These are phyloP conservation scores for Harringtonia lauricola DNA, from an alignment of 2,329 filamentous ascomycete species.

Conservation along the genomic window DNA sequence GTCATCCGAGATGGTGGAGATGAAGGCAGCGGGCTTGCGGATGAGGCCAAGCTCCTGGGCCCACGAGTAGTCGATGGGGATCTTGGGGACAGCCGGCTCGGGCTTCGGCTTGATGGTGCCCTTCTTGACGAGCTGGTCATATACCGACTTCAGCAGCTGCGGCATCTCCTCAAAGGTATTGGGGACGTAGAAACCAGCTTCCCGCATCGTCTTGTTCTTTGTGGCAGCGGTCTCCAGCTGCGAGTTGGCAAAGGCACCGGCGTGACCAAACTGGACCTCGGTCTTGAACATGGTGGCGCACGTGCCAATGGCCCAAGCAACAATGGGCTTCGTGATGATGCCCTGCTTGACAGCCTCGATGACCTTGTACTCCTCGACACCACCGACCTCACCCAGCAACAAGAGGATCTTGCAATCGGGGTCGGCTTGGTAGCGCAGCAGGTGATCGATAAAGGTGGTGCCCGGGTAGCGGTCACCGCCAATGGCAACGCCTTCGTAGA, in stretches of 20 bases:
- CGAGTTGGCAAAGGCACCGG: constrained; percentile 97
- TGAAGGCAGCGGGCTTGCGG: constrained; percentile 98
- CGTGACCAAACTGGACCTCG: constrained; percentile 98
- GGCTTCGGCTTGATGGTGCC: constrained; percentile 76
- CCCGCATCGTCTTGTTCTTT: constrained; percentile 97
- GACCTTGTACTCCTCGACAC: constrained; percentile 99
- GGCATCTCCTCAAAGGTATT: constrained; percentile 97
- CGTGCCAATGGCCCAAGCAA: constrained; percentile 98
- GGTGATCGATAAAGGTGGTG: constrained; percentile 98
- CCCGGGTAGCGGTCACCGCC: constrained; percentile 98
- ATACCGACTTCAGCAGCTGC: constrained; percentile 62
- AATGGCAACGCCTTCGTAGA: constrained; percentile 98
- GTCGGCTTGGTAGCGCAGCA: constrained; percentile 92
- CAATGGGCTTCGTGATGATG: constrained; percentile 93
- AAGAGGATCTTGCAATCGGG: constrained; percentile 96
- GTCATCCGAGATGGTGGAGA: constrained; percentile 98
- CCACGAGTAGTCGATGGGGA: constrained; percentile 99
- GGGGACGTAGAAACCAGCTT: constrained; percentile 89
- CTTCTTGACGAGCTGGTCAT: constrained; percentile 75
- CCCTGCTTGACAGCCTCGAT: constrained; percentile 96
- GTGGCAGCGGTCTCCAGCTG: constrained; percentile 91
- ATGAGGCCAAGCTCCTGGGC: constrained; percentile 98
- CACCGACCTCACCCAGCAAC: constrained; percentile 94
- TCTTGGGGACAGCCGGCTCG: constrained; percentile 94
- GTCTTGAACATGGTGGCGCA: constrained; percentile 99